phyloP scores from a whole-genome alignment of 106 monocot genomes.

The Allium fistulosum region DNA sequence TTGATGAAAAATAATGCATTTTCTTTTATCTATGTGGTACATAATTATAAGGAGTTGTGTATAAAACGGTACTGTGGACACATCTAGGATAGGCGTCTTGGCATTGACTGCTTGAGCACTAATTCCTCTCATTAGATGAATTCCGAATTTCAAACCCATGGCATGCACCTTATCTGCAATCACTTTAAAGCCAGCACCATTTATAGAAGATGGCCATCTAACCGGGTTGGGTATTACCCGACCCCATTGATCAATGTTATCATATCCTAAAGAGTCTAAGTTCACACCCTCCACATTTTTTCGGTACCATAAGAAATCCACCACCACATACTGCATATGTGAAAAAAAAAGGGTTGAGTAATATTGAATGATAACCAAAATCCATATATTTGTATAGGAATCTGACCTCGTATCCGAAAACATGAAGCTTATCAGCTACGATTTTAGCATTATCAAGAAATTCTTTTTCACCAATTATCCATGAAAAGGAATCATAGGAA shows the following conservation, averaged over 20 bases:
- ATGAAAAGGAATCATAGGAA: conserved; percentile 93
- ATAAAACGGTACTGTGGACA: conserved; percentile 42
- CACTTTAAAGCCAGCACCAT: conserved; percentile 55
- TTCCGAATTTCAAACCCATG: conserved; percentile 92
- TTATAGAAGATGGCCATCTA: conserved; percentile 74
- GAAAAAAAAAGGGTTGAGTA: not conserved
- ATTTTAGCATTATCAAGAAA: conserved; percentile 76
- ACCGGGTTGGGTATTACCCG: conserved; percentile 68
- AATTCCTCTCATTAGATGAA: conserved; percentile 95
- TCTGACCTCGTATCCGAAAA: conserved; percentile 74
- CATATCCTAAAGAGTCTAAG: conserved; percentile 62
- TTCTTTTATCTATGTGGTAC: too few species aligned
- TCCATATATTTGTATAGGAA: too few species aligned
- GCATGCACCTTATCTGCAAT: conserved; percentile 68
- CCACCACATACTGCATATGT: conserved; percentile 63
- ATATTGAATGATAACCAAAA: too few species aligned
- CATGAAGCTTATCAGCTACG: conserved; percentile 43
- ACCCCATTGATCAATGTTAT: conserved; percentile 75
- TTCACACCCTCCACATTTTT: conserved; percentile 41
- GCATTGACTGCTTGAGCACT: conserved; percentile 54
- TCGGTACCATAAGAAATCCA: conserved; percentile 92
- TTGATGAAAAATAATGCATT: not conserved
- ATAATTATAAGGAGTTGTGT: too few species aligned
- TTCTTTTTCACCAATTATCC: conserved; percentile 60
- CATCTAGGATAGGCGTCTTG: conserved; percentile 62